Conservation (phyloP, 2,329 filamentous ascomycete genomes). For the Colletotrichum echinochloae region DNA sequence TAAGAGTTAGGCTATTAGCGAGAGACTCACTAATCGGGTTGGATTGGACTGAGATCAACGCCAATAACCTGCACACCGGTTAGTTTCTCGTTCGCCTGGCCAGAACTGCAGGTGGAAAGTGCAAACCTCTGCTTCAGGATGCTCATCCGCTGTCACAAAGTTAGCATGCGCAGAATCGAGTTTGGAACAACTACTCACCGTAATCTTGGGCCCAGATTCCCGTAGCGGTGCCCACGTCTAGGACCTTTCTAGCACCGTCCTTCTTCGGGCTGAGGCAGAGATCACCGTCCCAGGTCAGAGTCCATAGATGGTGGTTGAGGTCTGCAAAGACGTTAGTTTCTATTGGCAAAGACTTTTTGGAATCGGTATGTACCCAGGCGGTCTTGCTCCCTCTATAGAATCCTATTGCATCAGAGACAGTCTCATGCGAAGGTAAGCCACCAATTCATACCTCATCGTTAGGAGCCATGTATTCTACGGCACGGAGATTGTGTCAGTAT, state of each 20-base stretch:
- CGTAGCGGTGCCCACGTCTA: conserved; percentile 45
- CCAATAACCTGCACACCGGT: conserved; percentile 42
- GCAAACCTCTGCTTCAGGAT: conserved; percentile 47
- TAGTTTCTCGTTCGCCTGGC: not conserved
- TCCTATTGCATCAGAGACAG: not conserved
- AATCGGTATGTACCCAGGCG: conserved; percentile 19
- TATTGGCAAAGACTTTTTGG: accelerated
- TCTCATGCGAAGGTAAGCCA: not conserved
- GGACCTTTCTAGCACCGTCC: conserved; percentile 38
- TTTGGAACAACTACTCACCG: conserved; percentile 15
- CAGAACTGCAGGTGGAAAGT: not conserved
- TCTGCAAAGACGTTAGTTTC: conserved; percentile 41
- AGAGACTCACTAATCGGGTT: conserved; percentile 46
- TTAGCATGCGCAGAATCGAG: conserved; percentile 25
- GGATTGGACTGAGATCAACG: conserved; percentile 51
- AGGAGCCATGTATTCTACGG: conserved; percentile 20
- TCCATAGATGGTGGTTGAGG: conserved; percentile 52
- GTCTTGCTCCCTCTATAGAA: conserved; percentile 16
- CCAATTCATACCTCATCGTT: conserved; percentile 26
- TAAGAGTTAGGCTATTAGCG: not conserved
- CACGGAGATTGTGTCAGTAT: not conserved
- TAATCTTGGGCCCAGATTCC: conserved; percentile 46
- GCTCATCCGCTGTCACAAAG: conserved; percentile 44
- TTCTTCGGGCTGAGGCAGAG: conserved; percentile 47
- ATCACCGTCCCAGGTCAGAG: conserved; percentile 48